Conservation (phyloP, 768 basidiomycete genomes). For the Pluteus cervinus region DNA sequence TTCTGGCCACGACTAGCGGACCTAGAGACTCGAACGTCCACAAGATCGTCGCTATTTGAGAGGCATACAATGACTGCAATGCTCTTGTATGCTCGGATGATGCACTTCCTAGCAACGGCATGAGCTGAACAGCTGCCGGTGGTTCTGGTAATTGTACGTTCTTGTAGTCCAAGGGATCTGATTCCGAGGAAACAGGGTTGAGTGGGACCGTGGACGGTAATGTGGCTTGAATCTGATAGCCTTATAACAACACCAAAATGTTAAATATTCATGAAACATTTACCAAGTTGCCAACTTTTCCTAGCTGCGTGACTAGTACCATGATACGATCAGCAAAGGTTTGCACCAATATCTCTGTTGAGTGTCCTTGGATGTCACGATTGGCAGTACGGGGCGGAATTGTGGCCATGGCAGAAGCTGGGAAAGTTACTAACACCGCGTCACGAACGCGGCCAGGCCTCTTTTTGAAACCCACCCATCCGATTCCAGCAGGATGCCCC, state of each 20-base stretch:
- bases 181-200: constrained; percentile 30
- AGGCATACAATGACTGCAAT: constrained; percentile 73
- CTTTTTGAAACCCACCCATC: too few species aligned
- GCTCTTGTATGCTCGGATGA: constrained; percentile 64
- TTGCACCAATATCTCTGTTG: constrained; percentile 76
- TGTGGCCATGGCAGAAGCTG: constrained; percentile 21
- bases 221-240: constrained; percentile 78
- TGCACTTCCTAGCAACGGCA: constrained; percentile 71
- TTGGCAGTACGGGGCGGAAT: constrained; percentile 46
- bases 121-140: constrained; percentile 70
- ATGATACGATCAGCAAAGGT: constrained; percentile 74
- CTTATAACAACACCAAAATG: constrained; percentile 30
- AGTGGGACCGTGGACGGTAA: constrained; percentile 60
- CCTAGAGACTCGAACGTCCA: constrained; percentile 53
- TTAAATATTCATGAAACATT: constrained; percentile 10
- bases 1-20: constrained; percentile 35
- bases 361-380: constrained; percentile 44
- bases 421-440: too few species aligned
- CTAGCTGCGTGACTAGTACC: constrained; percentile 85
- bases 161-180: constrained; percentile 23
- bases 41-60: constrained; percentile 82
- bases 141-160: constrained; percentile 43
- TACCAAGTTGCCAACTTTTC: constrained; percentile 87
- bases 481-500: constrained; percentile 18
- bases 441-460: too few species aligned